Percentiles rank a stretch among this genome's conserved stretches.
phyloP scores from a whole-genome alignment of 1,139 yeast species.

The Kodamaea derodonti region DNA sequence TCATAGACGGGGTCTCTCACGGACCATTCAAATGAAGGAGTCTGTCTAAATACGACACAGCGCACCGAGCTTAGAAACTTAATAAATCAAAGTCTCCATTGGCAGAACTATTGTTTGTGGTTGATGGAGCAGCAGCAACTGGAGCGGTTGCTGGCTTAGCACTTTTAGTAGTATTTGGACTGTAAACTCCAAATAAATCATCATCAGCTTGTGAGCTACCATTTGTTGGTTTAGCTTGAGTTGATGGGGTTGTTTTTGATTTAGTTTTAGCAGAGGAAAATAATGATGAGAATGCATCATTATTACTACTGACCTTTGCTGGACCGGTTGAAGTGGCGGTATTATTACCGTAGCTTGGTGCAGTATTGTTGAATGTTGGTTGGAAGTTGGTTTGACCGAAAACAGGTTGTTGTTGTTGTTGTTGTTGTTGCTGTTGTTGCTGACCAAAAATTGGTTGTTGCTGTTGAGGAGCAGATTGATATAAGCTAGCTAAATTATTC shows the following conservation, averaged over 20 bases:
- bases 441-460: conserved; percentile 8
- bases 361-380: conserved; percentile 13
- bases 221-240: conserved; percentile 2
- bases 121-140: conserved; percentile 3
- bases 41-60: no score
- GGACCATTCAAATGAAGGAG: no score
- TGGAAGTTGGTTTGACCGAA: conserved; percentile 9
- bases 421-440: conserved; percentile 14
- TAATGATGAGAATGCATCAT: conserved; percentile 80
- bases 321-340: conserved; percentile 27
- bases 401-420: conserved; percentile 11
- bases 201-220: conserved; percentile 10
- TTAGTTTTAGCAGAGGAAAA: conserved; percentile 68
- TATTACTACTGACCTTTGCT: conserved; percentile 32
- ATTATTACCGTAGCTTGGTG: conserved; percentile 20
- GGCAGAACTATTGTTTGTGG: conserved; percentile 7
- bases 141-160: conserved; percentile 1
- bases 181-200: conserved; percentile 28
- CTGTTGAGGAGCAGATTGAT: conserved; percentile 18
- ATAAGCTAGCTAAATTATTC: conserved; percentile 39
- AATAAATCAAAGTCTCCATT: conserved; percentile 40
- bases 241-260: conserved; percentile 14
- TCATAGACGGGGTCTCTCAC: no score
- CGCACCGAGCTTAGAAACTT: no score
- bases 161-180: conserved; percentile 7